Percentiles rank a stretch among this genome's conserved stretches.
Conservation (phyloP, 2,329 filamentous ascomycete genomes). For the Hymenoscyphus repandus region DNA sequence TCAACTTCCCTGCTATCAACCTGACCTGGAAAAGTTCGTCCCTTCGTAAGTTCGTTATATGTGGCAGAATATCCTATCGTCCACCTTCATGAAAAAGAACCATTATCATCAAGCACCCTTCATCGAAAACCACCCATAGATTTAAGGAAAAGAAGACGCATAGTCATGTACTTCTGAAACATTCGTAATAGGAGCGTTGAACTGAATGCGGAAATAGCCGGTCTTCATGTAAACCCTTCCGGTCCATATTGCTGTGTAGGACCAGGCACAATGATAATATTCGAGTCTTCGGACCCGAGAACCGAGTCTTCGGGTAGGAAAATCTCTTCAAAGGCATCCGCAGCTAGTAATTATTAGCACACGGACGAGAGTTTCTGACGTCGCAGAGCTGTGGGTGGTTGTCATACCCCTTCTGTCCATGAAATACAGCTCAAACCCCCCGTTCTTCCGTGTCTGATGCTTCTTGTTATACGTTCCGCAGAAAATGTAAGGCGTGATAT, state of each 20-base stretch:
- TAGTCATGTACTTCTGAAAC: neutral
- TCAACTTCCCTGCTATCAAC: neutral
- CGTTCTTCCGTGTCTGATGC: constrained; percentile 42
- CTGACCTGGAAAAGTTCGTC: neutral
- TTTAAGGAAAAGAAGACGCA: neutral
- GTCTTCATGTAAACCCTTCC: neutral
- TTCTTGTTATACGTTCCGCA: constrained; percentile 49
- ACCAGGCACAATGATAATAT: neutral
- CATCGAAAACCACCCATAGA: neutral
- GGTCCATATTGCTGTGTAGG: neutral
- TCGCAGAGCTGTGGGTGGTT: neutral
- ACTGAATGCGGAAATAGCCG: neutral
- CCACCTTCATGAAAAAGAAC: too few relatives aligned
- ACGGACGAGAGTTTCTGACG: neutral
- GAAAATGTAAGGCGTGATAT: constrained; percentile 55
- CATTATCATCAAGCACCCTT: too few relatives aligned
- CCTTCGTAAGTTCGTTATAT: neutral
- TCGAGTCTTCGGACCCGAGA: constrained; percentile 4
- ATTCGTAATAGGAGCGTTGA: too few relatives aligned
- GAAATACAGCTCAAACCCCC: constrained; percentile 30
- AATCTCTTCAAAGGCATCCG: constrained; percentile 21
- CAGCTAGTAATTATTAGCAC: constrained; percentile 9
- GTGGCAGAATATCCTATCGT: too few relatives aligned
- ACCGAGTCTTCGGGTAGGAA: constrained; percentile 6
- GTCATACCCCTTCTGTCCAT: constrained; percentile 23